A percentile compares a stretch with the other conserved stretches of the same genome.
Conservation (phyloP, 305 asterid genomes). For the Fraxinus greggii region DNA sequence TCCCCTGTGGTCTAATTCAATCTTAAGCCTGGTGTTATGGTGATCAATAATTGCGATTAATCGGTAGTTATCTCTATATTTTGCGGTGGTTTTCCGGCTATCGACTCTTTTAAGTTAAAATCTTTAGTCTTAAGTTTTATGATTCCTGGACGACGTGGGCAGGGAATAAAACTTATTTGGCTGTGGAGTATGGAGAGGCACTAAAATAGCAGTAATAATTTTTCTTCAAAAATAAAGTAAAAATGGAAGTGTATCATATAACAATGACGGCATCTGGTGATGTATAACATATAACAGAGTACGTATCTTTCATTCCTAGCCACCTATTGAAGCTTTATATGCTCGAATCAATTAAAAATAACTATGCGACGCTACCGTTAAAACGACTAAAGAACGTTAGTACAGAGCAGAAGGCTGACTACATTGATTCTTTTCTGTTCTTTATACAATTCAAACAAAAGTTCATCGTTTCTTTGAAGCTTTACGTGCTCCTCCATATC, state of each 20-base stretch:
- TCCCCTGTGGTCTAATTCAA: not conserved
- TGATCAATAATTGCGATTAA: not conserved
- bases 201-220: not conserved
- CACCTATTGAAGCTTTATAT: not conserved
- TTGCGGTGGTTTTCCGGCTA: not conserved
- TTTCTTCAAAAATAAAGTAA: not conserved
- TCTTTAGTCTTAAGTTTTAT: not conserved
- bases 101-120: not conserved
- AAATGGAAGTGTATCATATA: not conserved
- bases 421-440: constrained; percentile 57
- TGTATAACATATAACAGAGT: not conserved
- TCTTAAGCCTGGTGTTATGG: not conserved
- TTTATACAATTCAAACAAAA: constrained; percentile 64
- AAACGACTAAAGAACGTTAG: constrained; percentile 33
- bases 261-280: not conserved
- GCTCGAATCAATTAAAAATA: not conserved
- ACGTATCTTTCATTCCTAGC: not conserved
- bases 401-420: constrained; percentile 73
- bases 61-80: not conserved
- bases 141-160: not conserved
- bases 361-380: not conserved
- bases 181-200: not conserved
- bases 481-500: constrained; percentile 62
- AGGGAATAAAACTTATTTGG: not conserved
- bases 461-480: constrained; percentile 47